phyloP scores from a whole-genome alignment of 1,139 yeast species.

The Zygoascus sp. region DNA sequence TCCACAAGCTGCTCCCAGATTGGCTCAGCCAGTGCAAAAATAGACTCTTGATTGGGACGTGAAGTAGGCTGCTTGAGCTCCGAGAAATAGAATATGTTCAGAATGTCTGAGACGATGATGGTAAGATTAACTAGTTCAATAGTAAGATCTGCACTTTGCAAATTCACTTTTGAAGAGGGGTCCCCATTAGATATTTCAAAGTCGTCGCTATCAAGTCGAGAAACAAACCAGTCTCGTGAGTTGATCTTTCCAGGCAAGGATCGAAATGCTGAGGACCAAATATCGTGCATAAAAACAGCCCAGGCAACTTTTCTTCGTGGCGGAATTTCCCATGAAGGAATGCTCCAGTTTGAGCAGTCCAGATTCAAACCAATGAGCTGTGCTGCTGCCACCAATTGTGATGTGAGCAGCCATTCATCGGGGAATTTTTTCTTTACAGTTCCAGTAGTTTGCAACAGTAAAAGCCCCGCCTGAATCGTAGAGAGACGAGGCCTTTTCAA shows the following conservation, averaged over 20 bases:
- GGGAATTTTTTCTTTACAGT: conserved; percentile 24
- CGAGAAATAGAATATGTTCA: conserved; percentile 63
- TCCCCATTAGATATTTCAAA: conserved; percentile 20
- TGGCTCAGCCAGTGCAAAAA: conserved; percentile 5
- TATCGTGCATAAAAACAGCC: conserved; percentile 84
- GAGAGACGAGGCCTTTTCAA: conserved; percentile 34
- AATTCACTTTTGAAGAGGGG: conserved; percentile 43
- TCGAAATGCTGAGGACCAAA: conserved; percentile 51
- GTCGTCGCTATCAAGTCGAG: conserved; percentile 23
- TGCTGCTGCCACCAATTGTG: conserved; percentile 73
- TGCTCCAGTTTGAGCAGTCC: conserved; percentile 75
- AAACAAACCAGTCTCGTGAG: conserved; percentile 26
- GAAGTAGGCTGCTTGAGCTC: conserved; percentile 10
- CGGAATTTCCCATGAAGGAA: conserved; percentile 87
- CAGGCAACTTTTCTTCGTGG: conserved; percentile 75
- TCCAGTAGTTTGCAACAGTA: conserved; percentile 27
- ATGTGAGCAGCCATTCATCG: conserved; percentile 71
- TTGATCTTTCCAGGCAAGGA: conserved; percentile 26
- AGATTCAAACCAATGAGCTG: conserved; percentile 79
- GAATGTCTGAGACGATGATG: conserved; percentile 61
- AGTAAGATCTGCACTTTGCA: conserved; percentile 43
- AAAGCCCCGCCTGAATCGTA: conserved; percentile 35
- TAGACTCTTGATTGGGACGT: background rate
- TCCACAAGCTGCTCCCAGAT: conserved; percentile 8
- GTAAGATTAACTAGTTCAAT: conserved; percentile 61